Base-by-base conservation (phyloP, 441 rosid genomes). In the Codiaeum variegatum region DNA sequence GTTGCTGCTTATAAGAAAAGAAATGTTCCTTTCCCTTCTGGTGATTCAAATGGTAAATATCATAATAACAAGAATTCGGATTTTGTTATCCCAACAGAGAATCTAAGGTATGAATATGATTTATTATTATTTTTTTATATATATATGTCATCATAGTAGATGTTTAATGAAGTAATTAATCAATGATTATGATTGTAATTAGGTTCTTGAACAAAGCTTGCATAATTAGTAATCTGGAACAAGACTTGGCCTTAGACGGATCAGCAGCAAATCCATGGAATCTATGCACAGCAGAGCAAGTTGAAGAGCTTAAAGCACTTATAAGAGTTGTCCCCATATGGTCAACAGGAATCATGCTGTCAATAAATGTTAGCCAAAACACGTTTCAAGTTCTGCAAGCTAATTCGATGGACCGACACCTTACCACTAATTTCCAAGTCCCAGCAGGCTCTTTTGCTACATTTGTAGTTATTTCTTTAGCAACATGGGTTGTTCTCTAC, bases 191-290 rank as follows among this genome's bases (percentile, higher is more conserved):
- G 23, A 19, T 19, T 76, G 71, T 49, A 62, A 29, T 60, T 75
- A 90, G 97, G 88, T 90, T 88, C 78, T 64, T 94, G 73, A 94
- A 90, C 85, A 94, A 90, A 79, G 98, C 96, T 67, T 92, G 99
- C 87, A 77, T 90, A 59, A 78, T 90, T 51, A 81, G 74, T 62
- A 87, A 88, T 78, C 88, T 70, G 0, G 91, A 84, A 15, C 78
- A 88, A 77, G 98, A 90, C 66, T 69, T 89, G 58, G 79, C 88
- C 21, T 40, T 79, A 0, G 87, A 90, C 71, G 96, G 95, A 66
- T 70, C 82, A 16, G 82, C 93, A 60, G 52, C 79, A 29, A 82
- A 85, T 65, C 87, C 95, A 1, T 91, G 95, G 98, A 84, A 76
- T 28, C 89, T 90, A n/a, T 92, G 97, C 92, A 90, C 97, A 18